Base-by-base conservation (phyloP, 768 basidiomycete species). In the Pisolithus sp. region DNA sequence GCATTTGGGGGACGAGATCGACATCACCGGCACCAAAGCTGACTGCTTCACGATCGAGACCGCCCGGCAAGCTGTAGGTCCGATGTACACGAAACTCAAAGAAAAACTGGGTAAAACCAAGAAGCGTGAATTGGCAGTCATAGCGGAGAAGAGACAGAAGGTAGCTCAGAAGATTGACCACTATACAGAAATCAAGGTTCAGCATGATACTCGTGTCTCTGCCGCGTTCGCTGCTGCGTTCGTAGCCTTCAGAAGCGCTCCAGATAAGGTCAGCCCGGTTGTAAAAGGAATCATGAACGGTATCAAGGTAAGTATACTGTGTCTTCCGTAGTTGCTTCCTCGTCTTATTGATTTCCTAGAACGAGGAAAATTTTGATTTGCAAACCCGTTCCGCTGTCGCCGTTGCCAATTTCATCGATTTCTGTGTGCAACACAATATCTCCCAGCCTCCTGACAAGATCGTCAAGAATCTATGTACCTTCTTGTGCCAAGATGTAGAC, bases 221-320 rank as follows among this genome's bases (percentile, higher is more conserved):
- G 91, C 96, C 7, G 83, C 92, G 0, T 87, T 96, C 60, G 92
- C 94, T 7, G 86, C 90, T 2, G 92, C 94, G 0, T 86, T 93
- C 57, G 86, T 99, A 12, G 86, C 93, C 7, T 82, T 97, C 57
- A 78, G 80, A 63, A 82, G 82, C 31, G 83, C 91, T 10, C 95
- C 96, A 0, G 83, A 92, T 54, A 97, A 96, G 71, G 85, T 98
- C 55, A 95, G 91, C 59, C 94, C 96, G 0, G 83, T 99, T 45
- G 93, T 99, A 41, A 93, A 94, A 66, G 92, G 90, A 21, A 85
- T 98, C 51, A 98, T 97, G 89, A 95, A 93, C 52, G 91, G 93
- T 21, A 86, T 98, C 74, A 98, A 96, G 82, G 94, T 91, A 48
- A 40, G 79, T 52, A 38, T 7, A 18, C n/a, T n/a, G 49, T 31